Percentiles rank a stretch among this genome's conserved stretches.
These are phyloP conservation scores for Eruca vesicaria DNA, from an alignment of 441 rosid genomes.

Conservation along the genomic window DNA sequence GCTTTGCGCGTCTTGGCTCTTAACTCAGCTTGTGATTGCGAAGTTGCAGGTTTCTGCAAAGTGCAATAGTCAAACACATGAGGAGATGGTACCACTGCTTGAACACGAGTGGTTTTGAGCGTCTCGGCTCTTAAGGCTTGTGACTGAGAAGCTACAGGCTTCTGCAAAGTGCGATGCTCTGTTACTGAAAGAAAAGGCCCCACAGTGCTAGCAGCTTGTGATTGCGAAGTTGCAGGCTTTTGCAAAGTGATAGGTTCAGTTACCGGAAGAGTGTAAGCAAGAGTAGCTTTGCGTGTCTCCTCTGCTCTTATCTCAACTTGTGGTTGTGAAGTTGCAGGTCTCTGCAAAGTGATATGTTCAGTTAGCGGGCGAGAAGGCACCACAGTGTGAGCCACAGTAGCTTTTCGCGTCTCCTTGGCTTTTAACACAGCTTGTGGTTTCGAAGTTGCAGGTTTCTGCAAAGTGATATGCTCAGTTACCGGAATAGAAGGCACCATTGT, in stretches of 20 bases:
- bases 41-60: conserved; percentile 39
- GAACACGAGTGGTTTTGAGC: background rate
- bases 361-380: conserved; percentile 31
- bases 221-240: conserved; percentile 9
- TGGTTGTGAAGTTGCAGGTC: conserved; percentile 19
- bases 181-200: conserved; percentile 31
- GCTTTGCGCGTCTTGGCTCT: background rate
- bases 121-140: conserved; percentile 9
- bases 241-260: conserved; percentile 9
- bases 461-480: conserved; percentile 11
- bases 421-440: conserved; percentile 28
- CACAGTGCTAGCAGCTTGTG: background rate
- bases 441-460: conserved; percentile 38
- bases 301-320: conserved; percentile 23
- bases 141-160: conserved; percentile 23
- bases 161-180: conserved; percentile 35
- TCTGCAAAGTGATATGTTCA: conserved; percentile 34
- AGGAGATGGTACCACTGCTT: conserved; percentile 27
- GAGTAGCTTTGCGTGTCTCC: background rate
- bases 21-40: conserved; percentile 29
- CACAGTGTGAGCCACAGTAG: background rate
- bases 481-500: conserved; percentile 27
- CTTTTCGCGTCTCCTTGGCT: background rate
- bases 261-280: conserved; percentile 32
- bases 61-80: conserved; percentile 33